phyloP scores from a whole-genome alignment of 345 rosid genomes.

The Eucalyptus sp. region DNA sequence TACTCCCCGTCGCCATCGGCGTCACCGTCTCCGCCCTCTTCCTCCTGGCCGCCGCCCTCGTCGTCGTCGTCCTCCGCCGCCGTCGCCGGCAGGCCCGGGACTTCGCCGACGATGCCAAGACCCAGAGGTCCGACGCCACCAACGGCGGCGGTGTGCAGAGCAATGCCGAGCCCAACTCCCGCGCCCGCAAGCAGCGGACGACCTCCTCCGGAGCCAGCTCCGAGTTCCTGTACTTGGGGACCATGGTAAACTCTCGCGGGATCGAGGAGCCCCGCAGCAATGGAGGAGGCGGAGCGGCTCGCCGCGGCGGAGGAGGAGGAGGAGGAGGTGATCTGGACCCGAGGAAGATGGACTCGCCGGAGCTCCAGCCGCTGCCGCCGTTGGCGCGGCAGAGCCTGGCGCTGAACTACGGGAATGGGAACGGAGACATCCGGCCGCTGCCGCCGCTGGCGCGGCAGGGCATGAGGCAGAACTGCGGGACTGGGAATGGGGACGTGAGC shows the following conservation, averaged over 20 bases:
- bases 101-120: constrained; percentile 30
- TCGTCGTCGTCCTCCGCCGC: constrained; percentile 33
- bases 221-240: constrained; percentile 85
- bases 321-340: constrained; percentile 22
- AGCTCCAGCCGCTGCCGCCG: constrained; percentile 90
- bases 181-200: constrained; percentile 22
- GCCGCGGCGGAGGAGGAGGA: neutral
- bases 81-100: constrained; percentile 13
- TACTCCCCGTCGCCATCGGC: constrained; percentile 48
- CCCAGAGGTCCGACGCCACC: constrained; percentile 22
- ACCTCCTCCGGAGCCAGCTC: constrained; percentile 45
- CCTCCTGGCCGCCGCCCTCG: constrained; percentile 29
- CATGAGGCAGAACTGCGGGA: constrained; percentile 19
- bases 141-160: neutral
- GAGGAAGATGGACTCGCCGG: constrained; percentile 79
- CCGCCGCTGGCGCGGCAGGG: constrained; percentile 49
- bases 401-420: constrained; percentile 16
- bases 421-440: constrained; percentile 33
- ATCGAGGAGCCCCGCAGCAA: neutral
- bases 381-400: constrained; percentile 39
- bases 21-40: constrained; percentile 33
- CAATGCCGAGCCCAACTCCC: neutral
- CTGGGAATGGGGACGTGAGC: constrained; percentile 20
- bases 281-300: neutral
- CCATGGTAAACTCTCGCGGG: constrained; percentile 21